A percentile compares a stretch with the other conserved stretches of the same genome.
Conservation (phyloP, 495 filamentous ascomycete genomes). For the Aspergillus indologenus region DNA sequence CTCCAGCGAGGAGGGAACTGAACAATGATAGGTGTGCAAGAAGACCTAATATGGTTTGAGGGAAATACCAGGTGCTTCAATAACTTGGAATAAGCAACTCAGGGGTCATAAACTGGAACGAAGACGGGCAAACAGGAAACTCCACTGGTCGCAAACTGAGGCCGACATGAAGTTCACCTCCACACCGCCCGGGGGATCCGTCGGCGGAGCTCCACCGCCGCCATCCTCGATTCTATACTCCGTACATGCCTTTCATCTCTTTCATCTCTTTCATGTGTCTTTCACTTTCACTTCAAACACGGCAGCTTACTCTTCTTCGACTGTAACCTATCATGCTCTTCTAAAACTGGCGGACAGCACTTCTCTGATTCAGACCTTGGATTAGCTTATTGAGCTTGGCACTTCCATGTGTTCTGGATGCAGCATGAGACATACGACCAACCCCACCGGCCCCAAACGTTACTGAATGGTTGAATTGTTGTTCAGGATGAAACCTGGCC, state of each 20-base stretch:
- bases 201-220: slow-evolving; percentile 12
- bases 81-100: neutral
- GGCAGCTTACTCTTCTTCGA: neutral
- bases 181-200: slow-evolving; percentile 23
- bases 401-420: too few species aligned
- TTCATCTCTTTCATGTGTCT: neutral
- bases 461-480: too few species aligned
- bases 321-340: too few species aligned
- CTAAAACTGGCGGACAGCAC: too few species aligned
- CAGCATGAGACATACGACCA: too few species aligned
- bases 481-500: too few species aligned
- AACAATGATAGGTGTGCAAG: neutral
- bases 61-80: neutral
- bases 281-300: neutral
- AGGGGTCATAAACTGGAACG: neutral
- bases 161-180: slow-evolving; percentile 3
- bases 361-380: too few species aligned
- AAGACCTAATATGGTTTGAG: neutral
- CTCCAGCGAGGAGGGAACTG: slow-evolving; percentile 19
- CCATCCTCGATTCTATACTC: neutral
- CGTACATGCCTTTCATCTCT: too few species aligned
- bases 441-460: too few species aligned
- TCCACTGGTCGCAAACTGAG: slow-evolving; percentile 5
- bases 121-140: neutral
- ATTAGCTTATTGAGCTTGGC: too few species aligned